Base-by-base conservation (phyloP, 1,284 basidiomycete genomes). In the Cryptococcus amylolentus region DNA sequence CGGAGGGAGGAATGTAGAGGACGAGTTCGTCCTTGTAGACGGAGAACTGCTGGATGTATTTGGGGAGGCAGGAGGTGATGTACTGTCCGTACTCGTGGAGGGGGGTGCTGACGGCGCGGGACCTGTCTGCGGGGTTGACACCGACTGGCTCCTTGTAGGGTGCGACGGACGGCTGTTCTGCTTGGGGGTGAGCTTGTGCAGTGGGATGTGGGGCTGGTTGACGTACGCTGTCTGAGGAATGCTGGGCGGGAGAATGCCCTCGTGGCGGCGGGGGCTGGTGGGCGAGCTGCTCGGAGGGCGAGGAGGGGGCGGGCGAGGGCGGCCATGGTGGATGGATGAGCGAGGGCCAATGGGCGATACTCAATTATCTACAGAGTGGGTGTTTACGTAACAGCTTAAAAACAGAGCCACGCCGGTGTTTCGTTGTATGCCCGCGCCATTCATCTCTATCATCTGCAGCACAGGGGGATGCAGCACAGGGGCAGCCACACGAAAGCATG, bases 11-110 rank as follows among this genome's bases (percentile, higher is more conserved):
- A 72, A 89, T 82, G 65, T 75, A 75, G 62, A 99, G 83, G 13
- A 90, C 89, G 60, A 98, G 83, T 77, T 98, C 96, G 77, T 98
- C 95, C 81, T 94, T 94, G 79, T 93, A 86, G 49, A 97, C 89
- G n/a, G 89, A 91, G 82, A 94, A 96, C 78, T 97, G 93, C 78
- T 97, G 93, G 72, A 97, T 84, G 80, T 86, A 94, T 80, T 94
- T 96, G 56, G 92, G 92, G 26, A 97, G 84, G 70, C 88, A 91
- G 72, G 93, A 89, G 52, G 84, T 86, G 67, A 96, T 81, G 79
- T 95, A 95, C 60, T 91, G 89, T 67, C 91, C 92, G 71, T 91
- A 96, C 48, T 85, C 85, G 77, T 96, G 92, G 46, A 95, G 80
- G 37, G 84, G 81, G 69, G 88, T 84, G 26, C 88, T 85, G 48